A percentile compares a stretch with the other conserved stretches of the same genome.
These are phyloP conservation scores for Epichloe sp. DNA, from an alignment of 2,329 filamentous ascomycete genomes.

Conservation along the genomic window DNA sequence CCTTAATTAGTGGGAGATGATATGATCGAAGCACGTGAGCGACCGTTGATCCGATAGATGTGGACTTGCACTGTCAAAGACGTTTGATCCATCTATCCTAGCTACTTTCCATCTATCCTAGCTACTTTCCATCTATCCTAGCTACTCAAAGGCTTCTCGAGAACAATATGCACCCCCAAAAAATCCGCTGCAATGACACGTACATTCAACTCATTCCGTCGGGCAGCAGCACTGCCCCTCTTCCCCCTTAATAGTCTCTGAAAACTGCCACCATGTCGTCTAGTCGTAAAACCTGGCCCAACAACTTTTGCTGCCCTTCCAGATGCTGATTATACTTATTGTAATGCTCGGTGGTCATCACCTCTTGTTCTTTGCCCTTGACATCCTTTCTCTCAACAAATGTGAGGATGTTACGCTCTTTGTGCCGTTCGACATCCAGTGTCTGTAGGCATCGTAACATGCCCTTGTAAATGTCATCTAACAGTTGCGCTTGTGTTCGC, in stretches of 20 bases:
- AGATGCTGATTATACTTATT: conserved; percentile 45
- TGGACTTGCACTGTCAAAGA: neutral
- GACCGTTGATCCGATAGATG: neutral
- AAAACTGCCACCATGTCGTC: conserved; percentile 78
- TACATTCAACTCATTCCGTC: neutral
- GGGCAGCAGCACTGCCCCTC: neutral
- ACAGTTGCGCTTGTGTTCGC: conserved; percentile 52
- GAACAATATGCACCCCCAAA: neutral
- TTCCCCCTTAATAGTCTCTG: conserved; percentile 45
- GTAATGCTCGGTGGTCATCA: conserved; percentile 62
- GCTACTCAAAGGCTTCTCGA: neutral
- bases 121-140: neutral
- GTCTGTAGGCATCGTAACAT: conserved; percentile 80
- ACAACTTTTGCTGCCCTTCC: conserved; percentile 56
- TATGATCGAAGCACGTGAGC: neutral
- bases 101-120: too few relatives aligned
- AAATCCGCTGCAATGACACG: neutral
- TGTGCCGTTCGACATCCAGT: conserved; percentile 60
- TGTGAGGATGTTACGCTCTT: conserved; percentile 58
- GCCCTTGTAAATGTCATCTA: conserved; percentile 77
- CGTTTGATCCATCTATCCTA: neutral
- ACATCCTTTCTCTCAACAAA: conserved; percentile 81
- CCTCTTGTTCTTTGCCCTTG: conserved; percentile 68
- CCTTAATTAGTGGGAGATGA: neutral
- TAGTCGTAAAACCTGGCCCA: conserved; percentile 65